Evolutionary conservation across 2,329 filamentous ascomycete genomes (phyloP).

Genomic region (Alternaria postmessia): DNA sequence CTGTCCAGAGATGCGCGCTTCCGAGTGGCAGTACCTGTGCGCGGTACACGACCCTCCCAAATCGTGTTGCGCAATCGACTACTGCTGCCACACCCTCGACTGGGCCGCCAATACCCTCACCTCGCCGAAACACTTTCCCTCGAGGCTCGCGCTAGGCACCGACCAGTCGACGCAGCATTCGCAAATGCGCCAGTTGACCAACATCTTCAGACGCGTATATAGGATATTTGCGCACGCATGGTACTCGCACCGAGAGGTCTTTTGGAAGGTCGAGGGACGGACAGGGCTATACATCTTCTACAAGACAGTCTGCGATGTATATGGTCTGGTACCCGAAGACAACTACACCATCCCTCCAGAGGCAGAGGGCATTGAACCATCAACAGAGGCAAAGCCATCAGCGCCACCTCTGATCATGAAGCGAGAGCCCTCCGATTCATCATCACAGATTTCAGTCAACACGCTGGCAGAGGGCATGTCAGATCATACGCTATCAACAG

Average conservation of each 20-base stretch:
- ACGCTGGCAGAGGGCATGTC: conserved; percentile 39
- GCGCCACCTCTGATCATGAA: conserved; percentile 46
- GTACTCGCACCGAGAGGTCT: conserved; percentile 96
- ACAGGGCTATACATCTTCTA: conserved; percentile 96
- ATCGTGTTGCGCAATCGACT: conserved; percentile 97
- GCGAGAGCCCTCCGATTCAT: conserved; percentile 43
- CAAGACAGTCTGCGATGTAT: conserved; percentile 94
- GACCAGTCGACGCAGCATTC: conserved; percentile 50
- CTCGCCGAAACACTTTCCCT: conserved; percentile 94
- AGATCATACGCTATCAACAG: conserved; percentile 60
- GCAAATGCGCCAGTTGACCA: conserved; percentile 85
- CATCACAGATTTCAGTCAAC: conserved; percentile 29
- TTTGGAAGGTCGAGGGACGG: conserved; percentile 90
- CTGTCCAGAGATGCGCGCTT: conserved; percentile 97
- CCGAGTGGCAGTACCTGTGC: conserved; percentile 98
- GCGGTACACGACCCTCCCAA: conserved; percentile 97
- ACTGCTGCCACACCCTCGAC: conserved; percentile 97
- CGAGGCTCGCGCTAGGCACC: conserved; percentile 71
- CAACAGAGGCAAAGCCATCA: conserved; percentile 55
- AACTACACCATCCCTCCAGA: conserved; percentile 96
- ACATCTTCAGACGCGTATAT: conserved; percentile 93
- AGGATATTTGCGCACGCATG: conserved; percentile 98
- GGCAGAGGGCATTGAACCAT: conserved; percentile 74
- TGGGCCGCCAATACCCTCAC: conserved; percentile 96
- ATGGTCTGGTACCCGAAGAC: conserved; percentile 87